Percentiles rank a stretch among this genome's conserved stretches.
These are phyloP conservation scores for Microdochium trichocladiopsis DNA, from an alignment of 2,329 filamentous ascomycete genomes.

Conservation along the genomic window DNA sequence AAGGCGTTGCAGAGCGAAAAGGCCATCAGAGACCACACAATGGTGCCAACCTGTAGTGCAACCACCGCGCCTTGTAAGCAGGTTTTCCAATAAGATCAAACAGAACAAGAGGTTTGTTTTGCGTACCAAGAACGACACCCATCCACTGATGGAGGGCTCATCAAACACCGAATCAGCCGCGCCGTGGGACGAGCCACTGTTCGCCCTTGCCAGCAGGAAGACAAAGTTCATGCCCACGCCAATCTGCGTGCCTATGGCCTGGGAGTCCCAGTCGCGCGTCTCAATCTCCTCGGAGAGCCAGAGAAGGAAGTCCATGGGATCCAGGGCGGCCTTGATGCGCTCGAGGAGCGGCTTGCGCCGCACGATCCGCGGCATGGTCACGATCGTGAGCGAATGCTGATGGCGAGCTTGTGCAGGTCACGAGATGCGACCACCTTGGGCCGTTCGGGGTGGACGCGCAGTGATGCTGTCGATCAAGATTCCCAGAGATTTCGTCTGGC, in stretches of 20 bases:
- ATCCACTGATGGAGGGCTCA: constrained; percentile 57
- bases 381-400: background rate
- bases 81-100: background rate
- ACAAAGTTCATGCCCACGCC: constrained; percentile 71
- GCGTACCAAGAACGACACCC: constrained; percentile 52
- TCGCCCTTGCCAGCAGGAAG: constrained; percentile 78
- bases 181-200: constrained; percentile 47
- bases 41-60: constrained; percentile 51
- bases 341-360: constrained; percentile 73
- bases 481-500: background rate
- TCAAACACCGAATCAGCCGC: constrained; percentile 78
- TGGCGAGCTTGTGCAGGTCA: background rate
- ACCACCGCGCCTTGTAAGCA: background rate
- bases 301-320: constrained; percentile 82
- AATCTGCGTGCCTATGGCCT: constrained; percentile 66
- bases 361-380: constrained; percentile 67
- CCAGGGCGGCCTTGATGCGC: constrained; percentile 73
- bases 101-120: constrained; percentile 8
- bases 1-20: constrained; percentile 70
- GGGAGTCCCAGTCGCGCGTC: constrained; percentile 83
- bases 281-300: constrained; percentile 92
- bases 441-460: too few relatives aligned
- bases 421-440: too few relatives aligned
- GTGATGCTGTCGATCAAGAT: too few relatives aligned
- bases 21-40: constrained; percentile 62